These are phyloP conservation scores for Colletotrichum noveboracense DNA, from an alignment of 2,329 filamentous ascomycete genomes.

Conservation along the genomic window DNA sequence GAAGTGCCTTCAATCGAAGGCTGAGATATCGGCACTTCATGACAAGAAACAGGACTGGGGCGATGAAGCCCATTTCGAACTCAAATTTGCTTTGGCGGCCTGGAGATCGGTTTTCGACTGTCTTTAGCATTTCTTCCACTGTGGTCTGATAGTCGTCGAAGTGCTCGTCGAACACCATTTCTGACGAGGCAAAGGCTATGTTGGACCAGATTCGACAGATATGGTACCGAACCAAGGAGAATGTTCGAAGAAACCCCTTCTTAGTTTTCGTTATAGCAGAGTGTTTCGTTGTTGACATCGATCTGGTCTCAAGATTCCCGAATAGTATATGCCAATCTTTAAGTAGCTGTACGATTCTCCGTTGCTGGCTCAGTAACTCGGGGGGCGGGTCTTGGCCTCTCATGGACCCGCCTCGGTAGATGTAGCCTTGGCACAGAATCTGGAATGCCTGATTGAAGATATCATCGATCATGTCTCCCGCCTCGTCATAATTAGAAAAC, in stretches of 20 bases:
- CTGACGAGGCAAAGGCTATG: conserved; percentile 18
- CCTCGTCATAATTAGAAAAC: conserved; percentile 26
- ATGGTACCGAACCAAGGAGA: not conserved
- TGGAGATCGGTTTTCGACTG: not conserved
- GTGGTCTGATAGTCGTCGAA: conserved; percentile 38
- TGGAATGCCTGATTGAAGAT: conserved; percentile 31
- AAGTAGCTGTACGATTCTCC: not conserved
- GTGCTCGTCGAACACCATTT: conserved; percentile 39
- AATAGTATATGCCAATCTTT: conserved; percentile 27
- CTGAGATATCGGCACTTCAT: conserved; percentile 29
- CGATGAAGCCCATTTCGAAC: conserved; percentile 13
- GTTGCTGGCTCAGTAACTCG: conserved; percentile 15
- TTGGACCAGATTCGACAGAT: not conserved
- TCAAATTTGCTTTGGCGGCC: not conserved
- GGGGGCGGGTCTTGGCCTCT: not conserved
- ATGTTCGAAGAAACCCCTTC: not conserved
- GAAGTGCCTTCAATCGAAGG: conserved; percentile 40
- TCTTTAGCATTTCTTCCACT: conserved; percentile 32
- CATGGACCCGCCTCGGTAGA: conserved; percentile 27
- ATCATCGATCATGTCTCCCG: conserved; percentile 34
- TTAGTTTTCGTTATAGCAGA: not conserved
- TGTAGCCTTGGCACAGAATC: conserved; percentile 32
- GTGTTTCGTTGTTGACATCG: not conserved
- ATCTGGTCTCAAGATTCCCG: not conserved
- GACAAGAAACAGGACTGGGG: not conserved